These are phyloP conservation scores for Ulmus americana DNA, from an alignment of 331 rosid genomes.

Conservation along the genomic window DNA sequence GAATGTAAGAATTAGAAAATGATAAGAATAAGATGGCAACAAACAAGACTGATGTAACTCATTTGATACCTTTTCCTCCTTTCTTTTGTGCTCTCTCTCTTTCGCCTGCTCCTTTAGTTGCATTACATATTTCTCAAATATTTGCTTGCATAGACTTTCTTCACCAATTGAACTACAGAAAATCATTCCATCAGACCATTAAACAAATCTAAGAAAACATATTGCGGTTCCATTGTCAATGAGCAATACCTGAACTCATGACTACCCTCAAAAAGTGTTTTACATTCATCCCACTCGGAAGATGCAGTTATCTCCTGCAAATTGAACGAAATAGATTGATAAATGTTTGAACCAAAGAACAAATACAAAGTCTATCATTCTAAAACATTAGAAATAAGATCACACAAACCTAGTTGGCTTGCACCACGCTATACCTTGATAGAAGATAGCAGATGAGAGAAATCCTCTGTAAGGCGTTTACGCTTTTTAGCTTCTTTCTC, in stretches of 20 bases:
- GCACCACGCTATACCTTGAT: constrained; percentile 48
- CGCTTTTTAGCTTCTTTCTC: constrained; percentile 87
- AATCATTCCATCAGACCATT: constrained; percentile 7
- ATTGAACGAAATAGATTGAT: neutral
- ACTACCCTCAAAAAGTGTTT: constrained; percentile 47
- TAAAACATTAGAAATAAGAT: constrained; percentile 11
- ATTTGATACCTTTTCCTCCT: constrained; percentile 73
- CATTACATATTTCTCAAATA: constrained; percentile 64
- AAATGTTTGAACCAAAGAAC: neutral
- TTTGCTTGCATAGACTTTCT: constrained; percentile 55
- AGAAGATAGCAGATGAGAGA: constrained; percentile 49
- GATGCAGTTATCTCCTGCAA: constrained; percentile 64
- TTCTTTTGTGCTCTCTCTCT: constrained; percentile 70
- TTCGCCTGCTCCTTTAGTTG: constrained; percentile 76
- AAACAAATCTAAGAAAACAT: neutral
- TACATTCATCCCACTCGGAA: constrained; percentile 70
- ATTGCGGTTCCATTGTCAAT: constrained; percentile 9
- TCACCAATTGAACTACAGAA: constrained; percentile 67
- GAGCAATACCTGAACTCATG: constrained; percentile 70
- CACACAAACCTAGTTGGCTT: constrained; percentile 13
- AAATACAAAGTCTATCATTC: neutral
- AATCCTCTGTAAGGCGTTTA: constrained; percentile 72
- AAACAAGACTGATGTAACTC: neutral
- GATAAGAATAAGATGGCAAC: neutral
- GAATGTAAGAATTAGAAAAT: constrained; percentile 16